Conservation (phyloP, 371 early-diverging fungal species). For the Circinella minor region DNA sequence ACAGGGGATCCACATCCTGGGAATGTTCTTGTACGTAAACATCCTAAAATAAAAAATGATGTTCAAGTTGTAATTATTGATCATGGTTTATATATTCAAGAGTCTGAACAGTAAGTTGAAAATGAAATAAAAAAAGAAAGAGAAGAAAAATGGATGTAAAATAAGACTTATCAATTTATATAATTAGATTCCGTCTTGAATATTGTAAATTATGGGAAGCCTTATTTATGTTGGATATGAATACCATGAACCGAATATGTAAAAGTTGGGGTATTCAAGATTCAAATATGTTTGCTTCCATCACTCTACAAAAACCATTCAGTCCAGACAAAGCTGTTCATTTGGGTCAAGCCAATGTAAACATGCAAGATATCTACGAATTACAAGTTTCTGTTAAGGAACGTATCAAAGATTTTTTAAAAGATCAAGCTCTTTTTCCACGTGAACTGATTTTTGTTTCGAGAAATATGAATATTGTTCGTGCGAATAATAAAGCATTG, state of each 20-base stretch:
- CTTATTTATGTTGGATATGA: conserved; percentile 75
- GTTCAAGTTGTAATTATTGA: conserved; percentile 79
- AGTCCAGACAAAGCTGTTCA: conserved; percentile 58
- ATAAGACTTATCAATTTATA: neutral
- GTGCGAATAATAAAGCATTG: conserved; percentile 83
- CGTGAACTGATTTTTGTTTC: conserved; percentile 90
- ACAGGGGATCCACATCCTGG: conserved; percentile 86
- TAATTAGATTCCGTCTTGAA: conserved; percentile 69
- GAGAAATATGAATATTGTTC: conserved; percentile 88
- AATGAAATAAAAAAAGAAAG: neutral
- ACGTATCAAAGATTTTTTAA: conserved; percentile 72
- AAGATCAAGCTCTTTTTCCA: conserved; percentile 76
- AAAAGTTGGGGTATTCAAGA: conserved; percentile 87
- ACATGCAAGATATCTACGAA: conserved; percentile 66
- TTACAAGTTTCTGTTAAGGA: conserved; percentile 77
- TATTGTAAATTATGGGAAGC: conserved; percentile 89
- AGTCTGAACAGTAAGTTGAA: conserved; percentile 54
- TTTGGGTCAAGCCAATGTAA: conserved; percentile 38
- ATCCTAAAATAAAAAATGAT: conserved; percentile 59
- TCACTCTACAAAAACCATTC: conserved; percentile 82
- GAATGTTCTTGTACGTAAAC: conserved; percentile 81
- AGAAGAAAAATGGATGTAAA: conserved; percentile 33
- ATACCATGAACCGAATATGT: conserved; percentile 66
- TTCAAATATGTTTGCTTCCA: conserved; percentile 80
- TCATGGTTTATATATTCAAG: conserved; percentile 90